These are phyloP conservation scores for Sugiyamaella marilandica DNA, from an alignment of 805 yeast species.

Conservation along the genomic window DNA sequence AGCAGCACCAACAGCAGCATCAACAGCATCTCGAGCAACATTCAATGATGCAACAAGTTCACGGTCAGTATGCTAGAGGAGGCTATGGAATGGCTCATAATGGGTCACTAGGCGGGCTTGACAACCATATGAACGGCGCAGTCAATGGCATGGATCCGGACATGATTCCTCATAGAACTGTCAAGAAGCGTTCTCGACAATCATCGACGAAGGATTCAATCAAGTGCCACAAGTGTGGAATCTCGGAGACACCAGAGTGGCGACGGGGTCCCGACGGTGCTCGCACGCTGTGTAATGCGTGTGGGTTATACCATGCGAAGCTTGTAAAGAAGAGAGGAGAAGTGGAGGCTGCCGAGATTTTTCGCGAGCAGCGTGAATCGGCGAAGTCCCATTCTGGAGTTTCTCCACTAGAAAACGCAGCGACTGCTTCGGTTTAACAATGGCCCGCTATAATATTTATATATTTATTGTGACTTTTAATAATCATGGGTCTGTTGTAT, in stretches of 20 bases:
- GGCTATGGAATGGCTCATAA: background rate
- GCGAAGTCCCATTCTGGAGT: background rate
- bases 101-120: background rate
- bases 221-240: slow-evolving; percentile 46
- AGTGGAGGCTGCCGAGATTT: slow-evolving; percentile 44
- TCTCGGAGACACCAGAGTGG: slow-evolving; percentile 74
- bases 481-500: background rate
- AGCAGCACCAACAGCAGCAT: slow-evolving; percentile 11
- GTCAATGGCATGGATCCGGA: background rate
- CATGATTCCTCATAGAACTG: slow-evolving; percentile 12
- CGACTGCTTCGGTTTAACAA: background rate
- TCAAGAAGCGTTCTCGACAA: slow-evolving; percentile 16
- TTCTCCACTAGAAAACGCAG: background rate
- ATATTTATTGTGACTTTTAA: background rate
- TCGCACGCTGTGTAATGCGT: slow-evolving; percentile 74
- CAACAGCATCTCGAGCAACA: background rate
- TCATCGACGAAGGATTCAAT: slow-evolving; percentile 18
- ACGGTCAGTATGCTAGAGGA: background rate
- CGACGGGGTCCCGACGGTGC: slow-evolving; percentile 75
- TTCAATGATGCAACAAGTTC: background rate
- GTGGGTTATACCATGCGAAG: slow-evolving; percentile 73
- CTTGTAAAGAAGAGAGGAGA: slow-evolving; percentile 55
- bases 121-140: background rate
- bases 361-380: slow-evolving; percentile 19
- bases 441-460: background rate